Evolutionary conservation across 495 filamentous ascomycete genomes (phyloP), one percentile per base, ranked within the genome.

Genomic region (Xylaria curta): DNA sequence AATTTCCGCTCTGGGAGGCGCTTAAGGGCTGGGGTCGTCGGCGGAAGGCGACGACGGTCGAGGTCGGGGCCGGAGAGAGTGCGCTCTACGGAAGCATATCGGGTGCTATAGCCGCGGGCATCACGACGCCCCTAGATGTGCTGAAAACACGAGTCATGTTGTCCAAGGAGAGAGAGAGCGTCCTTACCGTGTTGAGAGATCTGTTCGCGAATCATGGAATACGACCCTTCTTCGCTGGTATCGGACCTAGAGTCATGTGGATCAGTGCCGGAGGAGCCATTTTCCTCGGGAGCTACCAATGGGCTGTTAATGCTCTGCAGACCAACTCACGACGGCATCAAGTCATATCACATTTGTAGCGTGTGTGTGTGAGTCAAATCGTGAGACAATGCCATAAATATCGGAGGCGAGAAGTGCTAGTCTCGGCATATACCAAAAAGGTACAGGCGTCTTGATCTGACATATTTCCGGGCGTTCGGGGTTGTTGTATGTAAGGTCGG

Each of bases 91-190:
- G 96, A 9, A 93, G 91, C 73, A 74, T 94, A 28, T 88, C 93
- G 26, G 96, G 96, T 7, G 94, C 92, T 0, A 87, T 97, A 66
- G 93, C 96, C 33, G 96, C 96, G 5, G 95, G 89, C 2, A 78
- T 95, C 70, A 99, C 96, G 53, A 99, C 96, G 68, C 96, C 96
- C 68, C 77, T 99, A 73, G 96, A 99, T 82, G 96, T 98, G 74
- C 87, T 98, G 72, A 99, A 99, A 87, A 99, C 96, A 72, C 85
- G 96, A 70, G 89, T 99, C 81, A 99, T 99, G 96, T 83, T 99
- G 78, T 91, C 92, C 33, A 82, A 85, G 76, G 78, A 86, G 79
- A 86, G 87, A 60, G 85, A 90, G 74, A 82, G 86, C 15, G 84
- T 92, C 28, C 74, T 81, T 54, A 81, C 82, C 26, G 84, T 97